Evolutionary conservation across 1,139 yeast species (phyloP), one percentile per base, ranked within the genome.

Genomic region (Hemisphaericaspora subhashii): DNA sequence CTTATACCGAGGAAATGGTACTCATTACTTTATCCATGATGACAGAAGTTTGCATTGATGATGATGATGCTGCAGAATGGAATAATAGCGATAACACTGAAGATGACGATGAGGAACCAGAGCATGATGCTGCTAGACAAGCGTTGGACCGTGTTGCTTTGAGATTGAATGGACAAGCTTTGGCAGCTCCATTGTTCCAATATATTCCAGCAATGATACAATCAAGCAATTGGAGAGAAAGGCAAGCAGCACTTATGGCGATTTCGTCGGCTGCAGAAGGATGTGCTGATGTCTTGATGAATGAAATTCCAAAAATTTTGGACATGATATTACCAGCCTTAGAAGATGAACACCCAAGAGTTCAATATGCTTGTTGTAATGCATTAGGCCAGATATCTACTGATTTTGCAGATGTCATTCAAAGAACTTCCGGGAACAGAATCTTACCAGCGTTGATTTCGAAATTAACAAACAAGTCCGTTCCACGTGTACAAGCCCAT

Each of bases 331-430:
- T 89, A 50, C 97, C 98, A 3, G 69, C 86, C 14, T 73, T 92
- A 45, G 71, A 81, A 36, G 98, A 92, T 60, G 77, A 77, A 4
- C 97, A 92, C 54, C 83, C 96, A 47, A 79, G 98, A 61, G 98
- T 94, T 35, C 98, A 92, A 58, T 92, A 90, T 70, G 96, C 97
- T 27, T 86, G 96, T 47, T 92, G 98, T 68, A 92, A 92, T 59
- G 96, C 97, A 0, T 70, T 92, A 48, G 98, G 98, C 36, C 98
- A 92, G 69, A 86, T 94, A 68, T 87, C 96, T n/a, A 92, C 98
- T 0, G 98, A 92, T 65, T 90, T 92, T 65, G 92, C 97, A 5
- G 95, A 87, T 51, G 73, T 77, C 16, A 85, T 92, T 46, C 98
- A 92, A 68, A 75, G 83, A 55, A 81, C 86, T 37, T 77, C 89